Evolutionary conservation across 805 yeast genomes (phyloP), one percentile per base, ranked within the genome.

Genomic region (Wickerhamiella occidentalis): DNA sequence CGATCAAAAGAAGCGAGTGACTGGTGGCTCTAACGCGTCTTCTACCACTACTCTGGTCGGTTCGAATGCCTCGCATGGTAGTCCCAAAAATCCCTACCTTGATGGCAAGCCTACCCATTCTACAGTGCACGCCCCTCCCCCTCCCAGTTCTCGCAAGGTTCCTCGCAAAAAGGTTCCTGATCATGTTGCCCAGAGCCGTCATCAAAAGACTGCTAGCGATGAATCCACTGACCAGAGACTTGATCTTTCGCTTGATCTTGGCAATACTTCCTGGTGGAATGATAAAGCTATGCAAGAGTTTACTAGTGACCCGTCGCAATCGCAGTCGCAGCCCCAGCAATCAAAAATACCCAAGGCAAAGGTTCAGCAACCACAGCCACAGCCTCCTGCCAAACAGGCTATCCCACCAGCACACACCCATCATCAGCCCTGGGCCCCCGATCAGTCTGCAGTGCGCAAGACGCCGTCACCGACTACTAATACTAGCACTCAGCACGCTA

Each of bases 1-100:
- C 17, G 48, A 45, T 23, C 48, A 36, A 8, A 57, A 72, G 61
- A 43, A 36, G 30, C 43, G 44, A 12, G 30, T 23, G 6, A 23
- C 42, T 6, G 23, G 30, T 12, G 44, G 30, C 44, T 40, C 44
- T 15, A 12, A 25, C 23, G 18, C 44, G 13, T 37, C 41, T 12
- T 40, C 44, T 13, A 33, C 48, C 22, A 12, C 37, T 30, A 37
- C 49, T 6, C 25, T 42, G 46, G 46, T 42, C 17, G 26, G 37
- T 8, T 28, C 46, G 6, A 9, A 8, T 26, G 18, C 30, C 33
- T 25, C 30, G 29, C 44, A 40, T 5, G 19, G 29, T 17, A 17
- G 29, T 26, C 44, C 35, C 45, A 22, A 30, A 22, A 33, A 29
- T 12, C 48, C 48, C 6, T 45, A 45, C 17, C 40, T 35, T 13